These are phyloP conservation scores for Fusarium compactum DNA, from an alignment of 2,329 filamentous ascomycete species.

Conservation along the genomic window DNA sequence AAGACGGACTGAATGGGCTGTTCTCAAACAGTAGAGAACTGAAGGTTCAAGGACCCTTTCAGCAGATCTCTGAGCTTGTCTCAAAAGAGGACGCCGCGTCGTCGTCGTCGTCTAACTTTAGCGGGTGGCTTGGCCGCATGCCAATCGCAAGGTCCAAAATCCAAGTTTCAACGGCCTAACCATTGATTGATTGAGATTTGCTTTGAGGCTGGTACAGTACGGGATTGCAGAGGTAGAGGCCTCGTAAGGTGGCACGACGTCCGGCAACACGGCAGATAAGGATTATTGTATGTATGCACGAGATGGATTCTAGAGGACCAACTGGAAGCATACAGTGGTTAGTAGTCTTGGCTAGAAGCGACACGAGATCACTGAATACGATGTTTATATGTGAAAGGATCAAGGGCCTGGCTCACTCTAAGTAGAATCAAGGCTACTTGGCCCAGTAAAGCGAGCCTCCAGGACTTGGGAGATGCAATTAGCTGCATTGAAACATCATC, in stretches of 20 bases:
- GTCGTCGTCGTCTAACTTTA: conserved; percentile 10
- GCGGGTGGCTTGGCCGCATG: conserved; percentile 29
- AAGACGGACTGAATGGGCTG: conserved; percentile 13
- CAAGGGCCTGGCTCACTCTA: conserved; percentile 15
- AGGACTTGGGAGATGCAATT: conserved; percentile 2
- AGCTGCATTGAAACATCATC: conserved; percentile 3
- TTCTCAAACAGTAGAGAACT: conserved; percentile 18
- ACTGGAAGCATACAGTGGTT: neutral
- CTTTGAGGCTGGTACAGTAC: conserved; percentile 18
- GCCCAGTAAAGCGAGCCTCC: conserved; percentile 10
- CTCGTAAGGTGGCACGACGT: conserved; percentile 8
- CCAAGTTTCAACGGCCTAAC: conserved; percentile 1
- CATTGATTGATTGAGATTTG: conserved; percentile 17
- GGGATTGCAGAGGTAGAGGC: neutral
- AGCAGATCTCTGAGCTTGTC: conserved; percentile 21
- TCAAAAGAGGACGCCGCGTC: conserved; percentile 19
- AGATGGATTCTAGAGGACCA: conserved; percentile 13
- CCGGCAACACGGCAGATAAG: conserved; percentile 34
- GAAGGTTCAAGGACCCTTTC: neutral
- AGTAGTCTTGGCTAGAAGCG: conserved; percentile 28
- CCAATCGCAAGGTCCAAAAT: conserved; percentile 27
- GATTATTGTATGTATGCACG: conserved; percentile 1
- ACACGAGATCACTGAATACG: conserved; percentile 46
- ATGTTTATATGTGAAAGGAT: conserved; percentile 30
- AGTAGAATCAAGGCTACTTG: conserved; percentile 3